Conservation (phyloP, 2,329 filamentous ascomycete genomes). For the Cercospora brassicicola region DNA sequence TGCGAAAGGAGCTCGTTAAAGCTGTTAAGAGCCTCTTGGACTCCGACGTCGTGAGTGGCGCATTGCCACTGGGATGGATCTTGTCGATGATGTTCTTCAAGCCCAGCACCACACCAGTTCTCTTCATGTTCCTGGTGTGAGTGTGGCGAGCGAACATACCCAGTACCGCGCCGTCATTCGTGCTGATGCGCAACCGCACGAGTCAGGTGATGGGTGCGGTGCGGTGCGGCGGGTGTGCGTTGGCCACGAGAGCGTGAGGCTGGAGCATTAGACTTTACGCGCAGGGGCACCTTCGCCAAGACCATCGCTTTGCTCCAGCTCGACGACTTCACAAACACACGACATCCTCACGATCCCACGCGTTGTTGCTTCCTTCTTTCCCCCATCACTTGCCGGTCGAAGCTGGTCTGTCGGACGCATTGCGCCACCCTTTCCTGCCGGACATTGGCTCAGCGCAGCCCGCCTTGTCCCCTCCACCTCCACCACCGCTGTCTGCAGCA, state of each 20-base stretch:
- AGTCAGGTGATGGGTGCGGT: slow-evolving; percentile 3
- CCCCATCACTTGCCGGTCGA: slow-evolving; percentile 2
- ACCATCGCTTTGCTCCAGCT: slow-evolving; percentile 1
- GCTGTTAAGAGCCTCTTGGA: slow-evolving; percentile 60
- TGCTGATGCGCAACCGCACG: not conserved
- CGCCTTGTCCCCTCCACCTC: slow-evolving; percentile 5
- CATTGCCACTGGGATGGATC: slow-evolving; percentile 48
- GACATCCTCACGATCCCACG: not conserved
- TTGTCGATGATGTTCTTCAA: slow-evolving; percentile 55
- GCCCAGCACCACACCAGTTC: slow-evolving; percentile 47
- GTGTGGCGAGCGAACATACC: slow-evolving; percentile 26
- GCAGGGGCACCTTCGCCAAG: not conserved
- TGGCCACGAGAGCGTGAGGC: not conserved
- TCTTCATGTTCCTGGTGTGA: slow-evolving; percentile 49
- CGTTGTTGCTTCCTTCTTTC: not conserved
- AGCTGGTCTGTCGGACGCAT: slow-evolving; percentile 11
- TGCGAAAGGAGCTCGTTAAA: slow-evolving; percentile 63
- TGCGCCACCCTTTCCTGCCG: slow-evolving; percentile 7
- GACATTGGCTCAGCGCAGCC: slow-evolving; percentile 14
- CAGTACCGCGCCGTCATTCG: not conserved
- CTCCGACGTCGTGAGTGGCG: slow-evolving; percentile 58
- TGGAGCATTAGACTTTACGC: not conserved
- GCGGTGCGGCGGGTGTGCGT: not conserved
- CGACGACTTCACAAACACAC: not conserved
- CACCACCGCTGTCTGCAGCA: not conserved